A percentile compares a stretch with the other conserved stretches of the same genome.
phyloP scores from a whole-genome alignment of 495 filamentous ascomycete genomes.

The Daldinia vernicosa region DNA sequence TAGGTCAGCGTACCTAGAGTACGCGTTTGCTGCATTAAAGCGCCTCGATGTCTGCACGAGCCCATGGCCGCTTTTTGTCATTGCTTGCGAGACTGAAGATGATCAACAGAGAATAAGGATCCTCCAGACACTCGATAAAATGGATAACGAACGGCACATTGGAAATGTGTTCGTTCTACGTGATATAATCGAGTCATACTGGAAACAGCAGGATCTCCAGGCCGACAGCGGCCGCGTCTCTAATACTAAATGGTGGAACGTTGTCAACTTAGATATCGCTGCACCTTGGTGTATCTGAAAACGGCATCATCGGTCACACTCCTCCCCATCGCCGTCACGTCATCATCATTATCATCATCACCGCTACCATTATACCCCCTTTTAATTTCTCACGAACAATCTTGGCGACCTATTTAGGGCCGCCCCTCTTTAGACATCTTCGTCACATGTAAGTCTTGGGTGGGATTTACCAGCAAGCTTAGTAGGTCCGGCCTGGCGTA shows the following conservation, averaged over 20 bases:
- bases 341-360: neutral
- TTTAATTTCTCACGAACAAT: neutral
- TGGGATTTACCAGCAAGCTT: conserved; percentile 57
- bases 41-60: conserved; percentile 47
- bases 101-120: conserved; percentile 49
- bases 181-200: conserved; percentile 49
- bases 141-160: conserved; percentile 48
- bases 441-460: conserved; percentile 44
- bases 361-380: neutral
- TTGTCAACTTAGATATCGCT: conserved; percentile 42
- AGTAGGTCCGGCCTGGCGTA: conserved; percentile 66
- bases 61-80: conserved; percentile 50
- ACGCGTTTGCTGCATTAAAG: conserved; percentile 38
- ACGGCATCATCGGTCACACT: neutral
- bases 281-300: conserved; percentile 50
- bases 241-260: conserved; percentile 49
- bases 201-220: conserved; percentile 50
- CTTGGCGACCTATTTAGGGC: neutral
- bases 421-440: conserved; percentile 43
- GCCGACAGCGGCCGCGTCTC: conserved; percentile 43
- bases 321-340: conserved; percentile 2
- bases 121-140: conserved; percentile 44
- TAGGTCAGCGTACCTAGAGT: conserved; percentile 42
- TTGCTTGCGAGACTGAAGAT: conserved; percentile 49
- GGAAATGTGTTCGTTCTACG: conserved; percentile 50